These are phyloP conservation scores for Beauveria scarabaeidicola DNA, from an alignment of 2,329 filamentous ascomycete species.

Conservation along the genomic window DNA sequence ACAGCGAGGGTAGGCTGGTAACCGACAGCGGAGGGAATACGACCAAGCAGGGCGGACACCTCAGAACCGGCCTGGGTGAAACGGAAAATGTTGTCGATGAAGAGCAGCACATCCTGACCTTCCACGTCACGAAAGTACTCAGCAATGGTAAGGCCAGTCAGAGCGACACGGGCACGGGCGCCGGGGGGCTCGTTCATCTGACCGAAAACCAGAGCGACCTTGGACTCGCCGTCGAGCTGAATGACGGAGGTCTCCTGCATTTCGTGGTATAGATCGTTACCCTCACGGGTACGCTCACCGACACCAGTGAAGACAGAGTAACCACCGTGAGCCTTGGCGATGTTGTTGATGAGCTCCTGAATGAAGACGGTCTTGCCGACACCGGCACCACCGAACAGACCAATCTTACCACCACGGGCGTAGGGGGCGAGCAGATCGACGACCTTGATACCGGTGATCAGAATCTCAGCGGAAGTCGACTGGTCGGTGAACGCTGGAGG, in stretches of 20 bases:
- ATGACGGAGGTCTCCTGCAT: constrained; percentile 99
- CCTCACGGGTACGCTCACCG: constrained; percentile 99
- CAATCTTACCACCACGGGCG: constrained; percentile 99
- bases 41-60: constrained; percentile 97
- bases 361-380: constrained; percentile 99
- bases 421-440: constrained; percentile 98
- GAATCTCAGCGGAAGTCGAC: constrained; percentile 91
- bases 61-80: constrained; percentile 99
- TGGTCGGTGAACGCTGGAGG: constrained; percentile 89
- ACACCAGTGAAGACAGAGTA: constrained; percentile 99
- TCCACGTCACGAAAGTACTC: constrained; percentile 73
- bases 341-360: constrained; percentile 99
- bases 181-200: constrained; percentile 99
- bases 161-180: constrained; percentile 98
- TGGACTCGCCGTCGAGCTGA: constrained; percentile 97
- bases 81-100: constrained; percentile 99
- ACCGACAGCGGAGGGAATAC: constrained; percentile 99
- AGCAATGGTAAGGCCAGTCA: constrained; percentile 75
- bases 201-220: constrained; percentile 98
- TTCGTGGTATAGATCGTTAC: constrained; percentile 99
- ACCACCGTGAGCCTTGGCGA: constrained; percentile 99
- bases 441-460: constrained; percentile 99
- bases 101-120: constrained; percentile 95
- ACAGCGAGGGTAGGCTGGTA: constrained; percentile 98
- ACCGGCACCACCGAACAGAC: constrained; percentile 99